phyloP scores from a whole-genome alignment of 2,329 filamentous ascomycete genomes.

The Lachnellula cervina region DNA sequence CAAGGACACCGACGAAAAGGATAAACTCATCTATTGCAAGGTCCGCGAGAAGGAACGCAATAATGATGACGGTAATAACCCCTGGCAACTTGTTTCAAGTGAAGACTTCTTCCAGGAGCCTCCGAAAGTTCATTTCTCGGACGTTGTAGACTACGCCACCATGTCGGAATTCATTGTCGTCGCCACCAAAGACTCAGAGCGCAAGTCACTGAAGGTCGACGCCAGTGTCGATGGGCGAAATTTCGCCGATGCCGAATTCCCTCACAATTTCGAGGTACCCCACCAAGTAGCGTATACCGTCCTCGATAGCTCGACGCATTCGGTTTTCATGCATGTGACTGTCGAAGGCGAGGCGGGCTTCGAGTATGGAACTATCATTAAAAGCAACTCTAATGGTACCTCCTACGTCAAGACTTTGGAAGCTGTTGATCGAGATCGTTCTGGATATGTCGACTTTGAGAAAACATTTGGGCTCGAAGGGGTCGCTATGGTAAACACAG shows the following conservation, averaged over 20 bases:
- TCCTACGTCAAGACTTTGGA: conserved; percentile 82
- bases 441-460: conserved; percentile 88
- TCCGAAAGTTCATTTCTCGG: conserved; percentile 56
- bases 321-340: conserved; percentile 89
- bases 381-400: conserved; percentile 98
- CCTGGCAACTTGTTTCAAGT: conserved; percentile 68
- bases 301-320: conserved; percentile 89
- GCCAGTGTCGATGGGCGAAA: conserved; percentile 78
- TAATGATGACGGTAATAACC: conserved; percentile 49
- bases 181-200: conserved; percentile 62
- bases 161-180: conserved; percentile 97
- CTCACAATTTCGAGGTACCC: conserved; percentile 72
- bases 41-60: conserved; percentile 59
- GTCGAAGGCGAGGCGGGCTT: conserved; percentile 61
- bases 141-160: conserved; percentile 81
- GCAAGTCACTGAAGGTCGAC: conserved; percentile 67
- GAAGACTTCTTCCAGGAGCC: conserved; percentile 70
- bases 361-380: conserved; percentile 82
- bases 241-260: conserved; percentile 83
- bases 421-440: conserved; percentile 73
- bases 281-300: conserved; percentile 86
- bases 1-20: conserved; percentile 33
- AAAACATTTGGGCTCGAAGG: conserved; percentile 92
- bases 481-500: conserved; percentile 79
- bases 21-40: conserved; percentile 51